phyloP scores from a whole-genome alignment of 331 rosid genomes.

The Rhamnella rubrinervis region DNA sequence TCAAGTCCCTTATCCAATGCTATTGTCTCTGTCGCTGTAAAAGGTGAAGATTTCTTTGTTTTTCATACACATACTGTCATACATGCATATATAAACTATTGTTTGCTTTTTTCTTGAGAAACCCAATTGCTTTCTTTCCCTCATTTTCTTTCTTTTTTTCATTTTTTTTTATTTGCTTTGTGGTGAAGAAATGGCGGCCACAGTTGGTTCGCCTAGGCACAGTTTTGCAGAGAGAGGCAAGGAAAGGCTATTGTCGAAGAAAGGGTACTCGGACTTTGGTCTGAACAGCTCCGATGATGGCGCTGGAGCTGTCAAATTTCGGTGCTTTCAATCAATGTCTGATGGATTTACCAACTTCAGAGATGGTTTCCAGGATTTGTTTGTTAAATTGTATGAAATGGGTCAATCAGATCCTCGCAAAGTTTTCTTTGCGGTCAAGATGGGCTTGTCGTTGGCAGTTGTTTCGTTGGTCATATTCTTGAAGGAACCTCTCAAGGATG shows the following conservation, averaged over 20 bases:
- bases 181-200: conserved; percentile 20
- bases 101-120: too few species aligned
- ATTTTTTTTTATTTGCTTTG: neutral
- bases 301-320: conserved; percentile 19
- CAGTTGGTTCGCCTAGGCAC: conserved; percentile 44
- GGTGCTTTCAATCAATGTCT: conserved; percentile 25
- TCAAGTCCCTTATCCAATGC: neutral
- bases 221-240: conserved; percentile 50
- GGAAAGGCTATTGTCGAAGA: conserved; percentile 46
- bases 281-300: conserved; percentile 13
- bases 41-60: neutral
- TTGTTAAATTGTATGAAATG: conserved; percentile 39
- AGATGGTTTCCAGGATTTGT: neutral
- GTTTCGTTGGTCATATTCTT: conserved; percentile 56
- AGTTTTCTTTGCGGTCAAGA: conserved; percentile 48
- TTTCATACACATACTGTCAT: too few species aligned
- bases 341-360: conserved; percentile 29
- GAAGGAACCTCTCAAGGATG: conserved; percentile 35
- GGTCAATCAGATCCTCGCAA: conserved; percentile 64
- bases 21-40: neutral
- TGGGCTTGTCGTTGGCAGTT: conserved; percentile 52
- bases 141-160: neutral
- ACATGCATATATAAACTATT: neutral
- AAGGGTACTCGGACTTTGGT: conserved; percentile 33
- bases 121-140: neutral